Base-by-base conservation (phyloP, 352 stramenopile species). In the Phytophthora pini region DNA sequence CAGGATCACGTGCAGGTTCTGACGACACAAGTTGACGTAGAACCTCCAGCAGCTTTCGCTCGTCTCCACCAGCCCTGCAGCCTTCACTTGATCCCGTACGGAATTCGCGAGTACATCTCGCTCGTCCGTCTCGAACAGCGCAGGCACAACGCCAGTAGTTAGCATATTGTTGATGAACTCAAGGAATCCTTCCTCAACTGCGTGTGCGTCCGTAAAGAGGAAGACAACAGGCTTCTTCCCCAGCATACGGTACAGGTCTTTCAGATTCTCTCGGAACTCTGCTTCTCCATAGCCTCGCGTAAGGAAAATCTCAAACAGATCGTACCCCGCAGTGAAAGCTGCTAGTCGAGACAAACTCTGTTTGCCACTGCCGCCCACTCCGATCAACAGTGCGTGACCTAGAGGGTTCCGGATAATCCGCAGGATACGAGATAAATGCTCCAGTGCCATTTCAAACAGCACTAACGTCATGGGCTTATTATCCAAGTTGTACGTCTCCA, bases 101-200 rank as follows among this genome's bases (percentile, higher is more conserved):
- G 78, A 84, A 20, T 81, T 88, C 2, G 82, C 83, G 2, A 98
- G 74, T 8, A 74, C 76, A 45, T 98, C 95, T 39, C 93, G 90
- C 60, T 99, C 95, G 39, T 98, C 93, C 20, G 91, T 74, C 50
- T 97, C 93, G 67, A 98, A 98, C 2, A 99, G 65, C 2, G 92
- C 94, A 1, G 95, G 93, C 10, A 98, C 94, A 74, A 97, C 95
- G 1, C 95, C 95, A 0, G 94, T 98, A 0, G 94, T 98, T 6
- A 99, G 77, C 90, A 99, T 98, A 61, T 99, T 99, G 78, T 99
- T 99, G 60, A 99, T 95, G 54, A 98, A 98, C 65, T 99, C 95
- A 15, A 99, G 78, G 61, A 99, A 99, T 2, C 92, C 95, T 83
- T 98, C 95, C 63, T 98, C 90, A 2, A 98, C 94, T 0, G 97